Evolutionary conservation across 192 early-diverging fungal species (phyloP).

Genomic region (Gigaspora rosea): DNA sequence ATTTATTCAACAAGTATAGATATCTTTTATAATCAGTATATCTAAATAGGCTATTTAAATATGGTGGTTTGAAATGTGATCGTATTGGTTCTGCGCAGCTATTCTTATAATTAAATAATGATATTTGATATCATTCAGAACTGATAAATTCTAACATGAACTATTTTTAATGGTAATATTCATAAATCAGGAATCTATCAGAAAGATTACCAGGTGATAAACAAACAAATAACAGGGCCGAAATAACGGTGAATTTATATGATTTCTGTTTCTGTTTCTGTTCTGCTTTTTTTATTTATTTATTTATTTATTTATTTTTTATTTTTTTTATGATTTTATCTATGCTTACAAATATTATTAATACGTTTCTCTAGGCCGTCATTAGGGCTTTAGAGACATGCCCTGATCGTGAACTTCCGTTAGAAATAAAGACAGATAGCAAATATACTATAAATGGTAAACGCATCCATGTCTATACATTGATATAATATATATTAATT

Average conservation of each 20-base stretch:
- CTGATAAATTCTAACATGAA: not conserved
- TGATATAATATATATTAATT: not conserved
- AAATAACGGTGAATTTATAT: conserved; percentile 51
- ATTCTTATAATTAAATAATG: conserved; percentile 19
- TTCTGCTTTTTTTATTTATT: not conserved
- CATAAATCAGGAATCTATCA: conserved; percentile 56
- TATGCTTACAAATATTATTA: not conserved
- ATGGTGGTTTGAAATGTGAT: too few species aligned
- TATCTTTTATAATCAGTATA: too few species aligned
- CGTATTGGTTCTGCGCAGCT: not conserved
- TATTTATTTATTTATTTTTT: too few species aligned
- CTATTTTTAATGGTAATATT: not conserved
- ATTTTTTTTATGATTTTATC: not conserved
- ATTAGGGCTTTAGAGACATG: conserved; percentile 55
- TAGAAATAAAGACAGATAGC: conserved; percentile 79
- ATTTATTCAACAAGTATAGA: too few species aligned
- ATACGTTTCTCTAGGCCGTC: conserved; percentile 47
- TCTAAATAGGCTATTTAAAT: too few species aligned
- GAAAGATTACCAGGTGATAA: conserved; percentile 49
- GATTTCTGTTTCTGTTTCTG: not conserved
- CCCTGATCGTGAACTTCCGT: conserved; percentile 31
- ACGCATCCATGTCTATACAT: not conserved
- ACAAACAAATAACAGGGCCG: conserved; percentile 78
- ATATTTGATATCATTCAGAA: not conserved
- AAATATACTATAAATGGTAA: conserved; percentile 71